phyloP scores from a whole-genome alignment of 768 basidiomycete species.

The Leccinum olivaceopallidum region DNA sequence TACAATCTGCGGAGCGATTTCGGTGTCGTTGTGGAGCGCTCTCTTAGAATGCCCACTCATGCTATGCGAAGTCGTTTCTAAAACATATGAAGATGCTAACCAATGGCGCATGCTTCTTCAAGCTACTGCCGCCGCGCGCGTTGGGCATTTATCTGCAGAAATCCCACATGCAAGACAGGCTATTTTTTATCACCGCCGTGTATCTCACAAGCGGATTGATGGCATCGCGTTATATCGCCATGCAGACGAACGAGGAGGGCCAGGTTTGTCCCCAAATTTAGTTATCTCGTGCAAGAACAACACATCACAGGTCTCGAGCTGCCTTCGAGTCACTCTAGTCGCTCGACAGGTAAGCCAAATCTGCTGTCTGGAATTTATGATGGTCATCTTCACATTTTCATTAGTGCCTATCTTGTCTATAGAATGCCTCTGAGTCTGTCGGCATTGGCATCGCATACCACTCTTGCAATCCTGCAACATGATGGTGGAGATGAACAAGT shows the following conservation, averaged over 20 bases:
- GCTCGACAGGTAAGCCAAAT: too few species aligned
- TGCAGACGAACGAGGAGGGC: background rate
- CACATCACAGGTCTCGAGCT: background rate
- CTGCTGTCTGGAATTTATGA: too few species aligned
- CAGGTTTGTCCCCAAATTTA: background rate
- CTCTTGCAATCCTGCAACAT: slow-evolving; percentile 53
- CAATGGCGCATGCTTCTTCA: too few species aligned
- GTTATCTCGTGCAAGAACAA: background rate
- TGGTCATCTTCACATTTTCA: background rate
- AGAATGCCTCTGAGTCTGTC: too few species aligned
- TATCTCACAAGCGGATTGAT: background rate
- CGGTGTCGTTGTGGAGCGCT: too few species aligned
- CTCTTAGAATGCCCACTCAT: background rate
- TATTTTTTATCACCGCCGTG: background rate
- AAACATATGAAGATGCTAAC: background rate
- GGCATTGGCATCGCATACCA: slow-evolving; percentile 31
- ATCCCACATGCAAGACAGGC: background rate
- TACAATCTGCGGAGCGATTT: too few species aligned
- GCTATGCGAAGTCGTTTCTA: background rate
- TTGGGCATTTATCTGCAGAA: background rate
- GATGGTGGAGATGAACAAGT: slow-evolving; percentile 33
- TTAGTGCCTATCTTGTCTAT: too few species aligned
- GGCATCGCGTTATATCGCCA: background rate
- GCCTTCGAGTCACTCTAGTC: background rate
- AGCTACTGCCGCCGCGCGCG: too few species aligned